Base-by-base conservation (phyloP, 2,329 filamentous ascomycete species). In the Fusarium sp. region DNA sequence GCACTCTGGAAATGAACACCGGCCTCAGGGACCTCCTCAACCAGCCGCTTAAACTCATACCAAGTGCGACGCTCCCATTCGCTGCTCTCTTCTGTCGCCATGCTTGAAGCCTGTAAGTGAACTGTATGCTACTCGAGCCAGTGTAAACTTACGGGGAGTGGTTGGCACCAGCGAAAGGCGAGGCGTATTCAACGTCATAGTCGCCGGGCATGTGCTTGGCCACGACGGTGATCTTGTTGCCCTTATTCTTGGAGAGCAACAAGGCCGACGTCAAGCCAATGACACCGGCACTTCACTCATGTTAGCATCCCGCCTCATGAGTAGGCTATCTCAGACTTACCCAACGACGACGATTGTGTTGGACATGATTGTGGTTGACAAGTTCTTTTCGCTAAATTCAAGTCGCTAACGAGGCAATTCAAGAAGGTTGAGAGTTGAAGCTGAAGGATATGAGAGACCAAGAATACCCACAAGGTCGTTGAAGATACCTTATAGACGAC, bases 191-290 rank as follows among this genome's bases (percentile, higher is more conserved):
- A 75, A 95, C 92, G 75, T 96, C 93, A 82, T 96, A 97, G 85
- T 98, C 95, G 38, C 95, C 95, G 0, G 95, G 95, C 93, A 98
- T 97, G 81, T 97, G 93, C 80, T 96, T 97, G 6, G 94, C 93
- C 35, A 95, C 86, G 38, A 97, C 86, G 0, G 93, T 95, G 73
- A 97, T 81, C 20, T 74, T 80, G 71, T 88, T 86, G 38, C 77
- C 80, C 60, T 83, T 81, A 75, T 82, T 82, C 74, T 82, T 86
- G 7, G 87, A 83, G 36, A 89, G 82, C 54, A 87, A 79, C 47
- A 88, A 79, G 4, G 88, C 88, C 50, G 85, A 84, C 16, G 88
- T 89, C 68, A 89, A 82, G 68, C 88, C 88, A 33, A 84, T 84
- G 52, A 89, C 88, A 33, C 88, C 88, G 50, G 87, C 87, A 25